A percentile compares a stretch with the other conserved stretches of the same genome.
Evolutionary conservation across 2,329 filamentous ascomycete genomes (phyloP).

Genomic region (Phyllosticta ampelicida): DNA sequence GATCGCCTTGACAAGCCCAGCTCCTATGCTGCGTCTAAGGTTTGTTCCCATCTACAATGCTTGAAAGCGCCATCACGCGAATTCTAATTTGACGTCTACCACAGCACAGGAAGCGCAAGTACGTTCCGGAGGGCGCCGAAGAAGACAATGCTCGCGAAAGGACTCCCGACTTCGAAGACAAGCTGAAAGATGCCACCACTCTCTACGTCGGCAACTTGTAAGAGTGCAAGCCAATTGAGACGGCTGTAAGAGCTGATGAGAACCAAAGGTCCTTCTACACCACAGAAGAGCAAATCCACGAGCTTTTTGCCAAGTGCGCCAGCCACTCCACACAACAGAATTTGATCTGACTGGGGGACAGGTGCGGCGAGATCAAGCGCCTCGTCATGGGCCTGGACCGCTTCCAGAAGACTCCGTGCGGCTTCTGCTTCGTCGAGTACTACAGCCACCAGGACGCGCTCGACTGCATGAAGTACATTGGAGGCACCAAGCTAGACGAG

Average conservation of each 20-base stretch:
- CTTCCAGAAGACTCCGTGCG: slow-evolving; percentile 94
- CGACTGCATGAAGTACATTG: slow-evolving; percentile 97
- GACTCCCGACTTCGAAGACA: slow-evolving; percentile 57
- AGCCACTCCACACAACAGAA: background rate
- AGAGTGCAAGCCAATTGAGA: slow-evolving; percentile 24
- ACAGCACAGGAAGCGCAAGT: slow-evolving; percentile 62
- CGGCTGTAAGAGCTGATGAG: background rate
- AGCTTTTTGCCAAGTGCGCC: slow-evolving; percentile 75
- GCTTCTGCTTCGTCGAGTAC: slow-evolving; percentile 99
- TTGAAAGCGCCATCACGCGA: background rate
- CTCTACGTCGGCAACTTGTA: slow-evolving; percentile 96
- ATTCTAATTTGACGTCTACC: slow-evolving; percentile 3
- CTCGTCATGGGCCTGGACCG: slow-evolving; percentile 96
- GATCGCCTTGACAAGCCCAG: slow-evolving; percentile 90
- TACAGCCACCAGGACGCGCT: slow-evolving; percentile 95
- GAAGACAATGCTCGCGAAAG: slow-evolving; percentile 43
- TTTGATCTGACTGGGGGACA: slow-evolving; percentile 19
- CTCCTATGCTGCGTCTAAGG: slow-evolving; percentile 80
- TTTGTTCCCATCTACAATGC: slow-evolving; percentile 26
- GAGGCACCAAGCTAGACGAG: slow-evolving; percentile 95
- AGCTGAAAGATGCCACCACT: slow-evolving; percentile 77
- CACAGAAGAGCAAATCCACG: slow-evolving; percentile 97
- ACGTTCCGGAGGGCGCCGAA: slow-evolving; percentile 49
- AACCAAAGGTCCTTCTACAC: slow-evolving; percentile 88
- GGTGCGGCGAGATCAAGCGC: slow-evolving; percentile 91